A percentile compares a stretch with the other conserved stretches of the same genome.
These are phyloP conservation scores for Endothia cerciana DNA, from an alignment of 2,329 filamentous ascomycete species.

Conservation along the genomic window DNA sequence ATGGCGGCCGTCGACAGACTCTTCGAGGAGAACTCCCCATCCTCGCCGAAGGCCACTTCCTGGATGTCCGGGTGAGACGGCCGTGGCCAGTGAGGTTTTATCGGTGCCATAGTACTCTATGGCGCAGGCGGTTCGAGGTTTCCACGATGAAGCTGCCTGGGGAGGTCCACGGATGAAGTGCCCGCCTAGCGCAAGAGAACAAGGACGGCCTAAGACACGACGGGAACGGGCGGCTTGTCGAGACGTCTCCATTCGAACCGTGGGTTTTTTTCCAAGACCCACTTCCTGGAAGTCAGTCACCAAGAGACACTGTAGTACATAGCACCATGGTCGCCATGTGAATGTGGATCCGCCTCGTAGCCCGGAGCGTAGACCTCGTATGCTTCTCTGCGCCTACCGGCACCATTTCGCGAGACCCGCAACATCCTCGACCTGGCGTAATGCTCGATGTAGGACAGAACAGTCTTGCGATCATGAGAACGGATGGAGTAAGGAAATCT, in stretches of 20 bases:
- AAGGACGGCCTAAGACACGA: not conserved
- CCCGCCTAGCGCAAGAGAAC: not conserved
- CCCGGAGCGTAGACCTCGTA: not conserved
- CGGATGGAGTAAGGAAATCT: not conserved
- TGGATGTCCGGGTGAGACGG: conserved; percentile 64
- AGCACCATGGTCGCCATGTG: not conserved
- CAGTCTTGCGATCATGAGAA: not conserved
- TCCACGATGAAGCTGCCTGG: not conserved
- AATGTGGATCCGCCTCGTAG: not conserved
- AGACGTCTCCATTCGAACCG: conserved; percentile 5
- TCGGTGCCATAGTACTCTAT: conserved; percentile 53
- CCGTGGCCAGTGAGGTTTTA: conserved; percentile 62
- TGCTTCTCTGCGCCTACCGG: too few relatives aligned
- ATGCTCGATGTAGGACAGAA: too few relatives aligned
- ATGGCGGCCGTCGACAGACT: conserved; percentile 59
- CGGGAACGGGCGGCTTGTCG: not conserved
- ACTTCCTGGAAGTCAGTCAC: not conserved
- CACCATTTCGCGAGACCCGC: too few relatives aligned
- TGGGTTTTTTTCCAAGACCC: not conserved
- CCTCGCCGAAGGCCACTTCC: conserved; percentile 56
- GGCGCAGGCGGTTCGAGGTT: not conserved
- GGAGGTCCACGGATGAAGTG: not conserved
- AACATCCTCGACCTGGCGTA: too few relatives aligned
- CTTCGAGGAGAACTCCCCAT: conserved; percentile 60
- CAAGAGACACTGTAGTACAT: too few relatives aligned